These are phyloP conservation scores for Magnaporthiopsis incrustans DNA, from an alignment of 2,329 filamentous ascomycete genomes.

Conservation along the genomic window DNA sequence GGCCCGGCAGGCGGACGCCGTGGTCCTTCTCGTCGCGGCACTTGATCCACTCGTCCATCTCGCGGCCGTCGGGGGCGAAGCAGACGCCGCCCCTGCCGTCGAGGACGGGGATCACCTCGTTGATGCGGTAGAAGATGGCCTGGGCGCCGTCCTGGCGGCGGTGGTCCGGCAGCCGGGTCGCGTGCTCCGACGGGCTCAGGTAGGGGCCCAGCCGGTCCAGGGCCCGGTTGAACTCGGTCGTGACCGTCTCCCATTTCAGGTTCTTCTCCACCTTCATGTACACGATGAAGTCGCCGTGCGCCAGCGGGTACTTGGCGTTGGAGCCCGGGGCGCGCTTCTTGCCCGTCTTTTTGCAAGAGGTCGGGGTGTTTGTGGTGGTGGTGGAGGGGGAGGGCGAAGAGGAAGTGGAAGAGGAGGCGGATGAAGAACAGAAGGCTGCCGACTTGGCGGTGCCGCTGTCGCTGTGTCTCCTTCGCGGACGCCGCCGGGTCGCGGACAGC, in stretches of 20 bases:
- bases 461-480: background rate
- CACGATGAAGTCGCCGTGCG: slow-evolving; percentile 1
- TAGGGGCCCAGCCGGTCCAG: background rate
- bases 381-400: background rate
- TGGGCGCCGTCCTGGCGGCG: slow-evolving; percentile 4
- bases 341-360: too few relatives aligned
- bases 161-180: background rate
- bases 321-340: background rate
- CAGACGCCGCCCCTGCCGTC: slow-evolving; percentile 1
- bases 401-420: too few relatives aligned
- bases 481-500: background rate
- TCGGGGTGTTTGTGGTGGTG: too few relatives aligned
- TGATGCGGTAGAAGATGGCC: slow-evolving; percentile 4
- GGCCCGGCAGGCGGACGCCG: slow-evolving; percentile 23
- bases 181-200: slow-evolving; percentile 1
- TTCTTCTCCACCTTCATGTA: slow-evolving; percentile 6
- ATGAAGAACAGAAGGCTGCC: too few relatives aligned
- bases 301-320: slow-evolving; percentile 3
- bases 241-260: background rate
- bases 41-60: background rate
- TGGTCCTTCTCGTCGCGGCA: slow-evolving; percentile 2
- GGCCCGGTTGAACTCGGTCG: background rate
- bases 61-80: background rate
- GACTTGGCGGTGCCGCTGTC: background rate
- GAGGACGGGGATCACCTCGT: slow-evolving; percentile 2